phyloP scores from a whole-genome alignment of 805 yeast genomes.

The Metschnikowia koreensis region DNA sequence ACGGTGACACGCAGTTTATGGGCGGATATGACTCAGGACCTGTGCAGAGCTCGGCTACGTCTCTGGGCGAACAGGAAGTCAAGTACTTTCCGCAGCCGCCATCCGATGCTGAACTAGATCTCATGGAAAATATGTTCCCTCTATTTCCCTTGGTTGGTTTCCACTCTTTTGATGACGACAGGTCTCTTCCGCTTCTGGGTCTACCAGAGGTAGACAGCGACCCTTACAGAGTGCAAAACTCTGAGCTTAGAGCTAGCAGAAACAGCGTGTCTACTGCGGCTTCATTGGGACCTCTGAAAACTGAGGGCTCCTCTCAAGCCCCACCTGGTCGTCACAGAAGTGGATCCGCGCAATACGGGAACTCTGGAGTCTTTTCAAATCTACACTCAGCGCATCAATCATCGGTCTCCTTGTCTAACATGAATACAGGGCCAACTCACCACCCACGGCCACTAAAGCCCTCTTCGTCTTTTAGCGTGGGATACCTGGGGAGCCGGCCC shows the following conservation, averaged over 20 bases:
- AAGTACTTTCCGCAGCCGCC: constrained; percentile 17
- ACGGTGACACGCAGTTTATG: not conserved
- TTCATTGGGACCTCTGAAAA: not conserved
- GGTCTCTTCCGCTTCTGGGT: constrained; percentile 35
- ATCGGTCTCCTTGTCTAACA: constrained; percentile 6
- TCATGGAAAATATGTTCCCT: constrained; percentile 39
- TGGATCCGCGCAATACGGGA: not conserved
- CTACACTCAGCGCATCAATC: constrained; percentile 4
- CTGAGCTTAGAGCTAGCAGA: not conserved
- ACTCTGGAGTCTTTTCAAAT: not conserved
- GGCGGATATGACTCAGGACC: not conserved
- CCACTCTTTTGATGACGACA: constrained; percentile 35
- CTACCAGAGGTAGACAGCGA: constrained; percentile 19
- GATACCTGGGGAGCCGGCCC: constrained; percentile 29
- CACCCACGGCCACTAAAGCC: constrained; percentile 15
- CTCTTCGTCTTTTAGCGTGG: constrained; percentile 9
- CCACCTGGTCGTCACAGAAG: not conserved
- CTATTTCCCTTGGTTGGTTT: constrained; percentile 43
- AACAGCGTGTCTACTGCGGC: not conserved
- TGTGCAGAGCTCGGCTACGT: no score
- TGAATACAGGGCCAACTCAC: constrained; percentile 1
- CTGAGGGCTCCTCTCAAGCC: not conserved
- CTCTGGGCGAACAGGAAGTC: not conserved
- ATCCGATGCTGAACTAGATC: constrained; percentile 24
- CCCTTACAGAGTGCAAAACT: not conserved